phyloP scores from a whole-genome alignment of 1,284 basidiomycete genomes.

The Lentinula novae-zelandiae region DNA sequence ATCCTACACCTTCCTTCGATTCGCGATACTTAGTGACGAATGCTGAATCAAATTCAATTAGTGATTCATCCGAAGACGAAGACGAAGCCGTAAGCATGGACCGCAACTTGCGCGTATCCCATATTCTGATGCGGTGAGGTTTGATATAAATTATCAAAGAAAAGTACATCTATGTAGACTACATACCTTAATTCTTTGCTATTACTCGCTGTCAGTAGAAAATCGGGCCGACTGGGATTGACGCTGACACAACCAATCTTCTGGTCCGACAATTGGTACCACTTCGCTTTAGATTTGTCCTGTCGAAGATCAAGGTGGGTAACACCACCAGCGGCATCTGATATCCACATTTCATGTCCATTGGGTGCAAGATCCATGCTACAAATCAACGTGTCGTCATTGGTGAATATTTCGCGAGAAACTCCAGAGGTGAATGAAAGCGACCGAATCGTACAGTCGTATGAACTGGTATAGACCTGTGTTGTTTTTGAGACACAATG shows the following conservation, averaged over 20 bases:
- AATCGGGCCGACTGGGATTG: conserved; percentile 65
- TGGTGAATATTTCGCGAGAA: conserved; percentile 63
- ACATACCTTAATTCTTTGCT: conserved; percentile 61
- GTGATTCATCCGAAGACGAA: conserved; percentile 13
- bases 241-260: conserved; percentile 77
- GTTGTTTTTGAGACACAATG: neutral
- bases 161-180: neutral
- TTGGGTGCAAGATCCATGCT: conserved; percentile 62
- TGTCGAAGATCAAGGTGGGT: conserved; percentile 73
- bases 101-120: conserved; percentile 68
- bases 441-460: conserved; percentile 72
- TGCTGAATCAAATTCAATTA: conserved; percentile 46
- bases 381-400: conserved; percentile 56
- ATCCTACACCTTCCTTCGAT: conserved; percentile 47
- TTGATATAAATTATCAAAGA: too few species aligned
- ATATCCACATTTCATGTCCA: conserved; percentile 78
- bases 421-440: conserved; percentile 66
- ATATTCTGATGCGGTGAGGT: conserved; percentile 45
- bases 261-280: conserved; percentile 62
- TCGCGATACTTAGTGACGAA: conserved; percentile 43
- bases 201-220: conserved; percentile 72
- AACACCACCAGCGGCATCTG: conserved; percentile 62
- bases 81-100: conserved; percentile 28
- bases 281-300: conserved; percentile 46
- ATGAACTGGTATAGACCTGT: conserved; percentile 74